Evolutionary conservation across 768 basidiomycete genomes (phyloP).

Genomic region (Kwoniella botswanensis): DNA sequence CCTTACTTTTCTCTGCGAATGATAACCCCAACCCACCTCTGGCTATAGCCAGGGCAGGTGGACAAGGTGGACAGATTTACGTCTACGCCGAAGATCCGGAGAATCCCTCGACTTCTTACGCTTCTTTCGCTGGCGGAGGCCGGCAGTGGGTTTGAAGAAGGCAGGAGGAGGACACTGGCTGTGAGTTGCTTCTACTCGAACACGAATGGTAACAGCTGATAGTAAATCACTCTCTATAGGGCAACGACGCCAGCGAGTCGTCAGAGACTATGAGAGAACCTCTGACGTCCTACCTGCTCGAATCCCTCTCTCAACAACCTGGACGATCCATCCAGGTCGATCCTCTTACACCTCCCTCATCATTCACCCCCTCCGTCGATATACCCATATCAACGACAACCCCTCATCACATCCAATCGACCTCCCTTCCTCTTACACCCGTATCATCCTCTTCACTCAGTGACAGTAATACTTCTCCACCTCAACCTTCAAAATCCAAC

Average conservation of each 20-base stretch:
- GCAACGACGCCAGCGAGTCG: conserved; percentile 48
- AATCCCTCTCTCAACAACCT: conserved; percentile 35
- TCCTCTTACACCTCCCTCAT: conserved; percentile 32
- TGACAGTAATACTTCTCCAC: neutral
- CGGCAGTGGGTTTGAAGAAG: conserved; percentile 59
- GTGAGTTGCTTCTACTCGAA: conserved; percentile 27
- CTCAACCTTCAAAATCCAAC: conserved; percentile 7
- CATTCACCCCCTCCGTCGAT: conserved; percentile 24
- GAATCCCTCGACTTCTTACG: conserved; percentile 14
- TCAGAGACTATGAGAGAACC: conserved; percentile 56
- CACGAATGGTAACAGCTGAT: neutral
- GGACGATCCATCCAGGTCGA: neutral
- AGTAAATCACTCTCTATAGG: neutral
- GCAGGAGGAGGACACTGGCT: conserved; percentile 56
- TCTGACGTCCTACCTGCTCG: conserved; percentile 55
- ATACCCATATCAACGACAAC: conserved; percentile 11
- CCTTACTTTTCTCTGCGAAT: conserved; percentile 23
- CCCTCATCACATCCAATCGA: conserved; percentile 5
- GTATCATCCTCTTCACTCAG: conserved; percentile 18
- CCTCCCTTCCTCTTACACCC: conserved; percentile 40
- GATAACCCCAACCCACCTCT: conserved; percentile 37
- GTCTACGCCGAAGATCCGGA: conserved; percentile 45
- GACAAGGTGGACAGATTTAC: conserved; percentile 49
- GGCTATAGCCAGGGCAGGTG: conserved; percentile 52
- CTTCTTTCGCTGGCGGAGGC: conserved; percentile 53